Evolutionary conservation across 2,329 filamentous ascomycete species (phyloP).

Genomic region (Ophiostoma himal-ulmi): DNA sequence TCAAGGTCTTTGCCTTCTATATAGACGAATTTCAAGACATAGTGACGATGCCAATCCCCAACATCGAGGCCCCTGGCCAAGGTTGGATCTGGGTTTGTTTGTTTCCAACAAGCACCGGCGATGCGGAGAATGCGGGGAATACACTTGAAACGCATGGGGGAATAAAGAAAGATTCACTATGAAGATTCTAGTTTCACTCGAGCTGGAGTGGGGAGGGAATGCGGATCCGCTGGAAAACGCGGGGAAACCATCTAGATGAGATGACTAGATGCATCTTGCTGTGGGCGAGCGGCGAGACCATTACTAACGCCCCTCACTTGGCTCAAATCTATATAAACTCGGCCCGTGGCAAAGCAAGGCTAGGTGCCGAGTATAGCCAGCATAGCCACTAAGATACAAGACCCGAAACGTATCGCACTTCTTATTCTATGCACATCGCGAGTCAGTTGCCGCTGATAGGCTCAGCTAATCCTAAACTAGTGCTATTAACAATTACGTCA

Average conservation of each 20-base stretch:
- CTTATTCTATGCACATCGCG: neutral
- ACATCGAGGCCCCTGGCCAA: neutral
- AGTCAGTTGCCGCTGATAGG: neutral
- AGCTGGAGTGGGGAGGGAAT: neutral
- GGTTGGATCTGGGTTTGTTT: neutral
- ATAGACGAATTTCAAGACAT: neutral
- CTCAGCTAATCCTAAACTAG: neutral
- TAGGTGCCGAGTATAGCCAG: neutral
- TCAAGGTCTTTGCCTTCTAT: neutral
- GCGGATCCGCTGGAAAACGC: neutral
- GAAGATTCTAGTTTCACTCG: neutral
- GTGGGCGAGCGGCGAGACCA: neutral
- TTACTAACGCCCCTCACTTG: neutral
- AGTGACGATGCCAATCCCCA: neutral
- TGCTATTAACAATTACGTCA: neutral
- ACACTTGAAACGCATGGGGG: neutral
- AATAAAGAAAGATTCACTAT: neutral
- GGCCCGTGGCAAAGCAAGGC: neutral
- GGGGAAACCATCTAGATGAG: neutral
- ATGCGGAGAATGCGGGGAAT: slow-evolving; percentile 3
- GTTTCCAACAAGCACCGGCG: neutral
- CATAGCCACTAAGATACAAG: neutral
- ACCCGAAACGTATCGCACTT: neutral
- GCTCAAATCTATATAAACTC: neutral
- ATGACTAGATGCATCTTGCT: neutral